Conservation (phyloP, 108 stramenopile genomes). For the Nitzschia palea region DNA sequence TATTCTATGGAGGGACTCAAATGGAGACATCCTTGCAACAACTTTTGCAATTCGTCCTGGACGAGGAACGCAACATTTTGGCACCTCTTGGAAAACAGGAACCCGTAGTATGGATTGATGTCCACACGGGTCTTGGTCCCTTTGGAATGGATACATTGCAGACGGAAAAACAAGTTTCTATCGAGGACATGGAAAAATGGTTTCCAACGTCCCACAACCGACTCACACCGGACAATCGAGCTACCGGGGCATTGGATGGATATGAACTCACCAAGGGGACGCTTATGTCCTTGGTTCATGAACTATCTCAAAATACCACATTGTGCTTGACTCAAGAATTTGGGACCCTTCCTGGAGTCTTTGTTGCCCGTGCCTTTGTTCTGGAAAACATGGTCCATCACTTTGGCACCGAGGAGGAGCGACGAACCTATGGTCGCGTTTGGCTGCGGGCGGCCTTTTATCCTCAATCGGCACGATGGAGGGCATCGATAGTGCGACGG, state of each 20-base stretch:
- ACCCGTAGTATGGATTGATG: constrained; percentile 74
- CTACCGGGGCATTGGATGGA: constrained; percentile 17
- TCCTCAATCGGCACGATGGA: constrained; percentile 47
- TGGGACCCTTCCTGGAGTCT: constrained; percentile 61
- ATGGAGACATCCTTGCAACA: constrained; percentile 46
- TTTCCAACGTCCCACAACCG: constrained; percentile 16
- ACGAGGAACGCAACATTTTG: constrained; percentile 14
- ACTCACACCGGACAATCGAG: constrained; percentile 5
- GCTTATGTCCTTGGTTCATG: constrained; percentile 6
- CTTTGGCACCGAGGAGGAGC: constrained; percentile 13
- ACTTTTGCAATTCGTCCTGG: constrained; percentile 30
- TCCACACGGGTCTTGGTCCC: constrained; percentile 80
- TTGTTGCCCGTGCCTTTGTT: constrained; percentile 62
- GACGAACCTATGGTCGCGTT: constrained; percentile 4
- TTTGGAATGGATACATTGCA: constrained; percentile 54
- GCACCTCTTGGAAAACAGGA: constrained; percentile 1
- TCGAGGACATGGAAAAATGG: not conserved
- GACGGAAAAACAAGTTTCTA: not conserved
- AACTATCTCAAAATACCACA: constrained; percentile 9
- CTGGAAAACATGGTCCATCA: constrained; percentile 73
- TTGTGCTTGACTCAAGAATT: constrained; percentile 61
- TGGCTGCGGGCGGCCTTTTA: constrained; percentile 46
- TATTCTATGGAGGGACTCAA: constrained; percentile 71
- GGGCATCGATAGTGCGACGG: constrained; percentile 31
- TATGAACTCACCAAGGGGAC: constrained; percentile 23